These are phyloP conservation scores for Quercus bicolor DNA, from an alignment of 306 rosid species.

Conservation along the genomic window DNA sequence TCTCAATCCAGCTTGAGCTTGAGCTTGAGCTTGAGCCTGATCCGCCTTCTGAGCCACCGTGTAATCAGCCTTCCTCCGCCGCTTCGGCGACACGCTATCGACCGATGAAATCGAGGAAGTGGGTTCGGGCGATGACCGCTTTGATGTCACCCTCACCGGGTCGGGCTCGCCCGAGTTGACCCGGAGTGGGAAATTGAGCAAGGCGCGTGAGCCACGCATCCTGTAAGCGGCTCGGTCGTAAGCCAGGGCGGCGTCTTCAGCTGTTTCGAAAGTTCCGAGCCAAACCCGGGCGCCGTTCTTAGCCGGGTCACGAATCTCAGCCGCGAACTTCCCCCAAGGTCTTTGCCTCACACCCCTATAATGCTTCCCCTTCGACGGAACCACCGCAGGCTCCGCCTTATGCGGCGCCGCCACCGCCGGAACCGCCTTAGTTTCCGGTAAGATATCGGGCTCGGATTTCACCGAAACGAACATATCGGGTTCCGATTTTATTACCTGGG, in stretches of 20 bases:
- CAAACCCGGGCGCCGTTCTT: conserved; percentile 92
- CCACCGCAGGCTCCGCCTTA: conserved; percentile 26
- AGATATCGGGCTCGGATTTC: conserved; percentile 38
- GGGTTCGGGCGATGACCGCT: conserved; percentile 52
- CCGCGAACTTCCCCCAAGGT: conserved; percentile 98
- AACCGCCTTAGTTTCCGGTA: neutral
- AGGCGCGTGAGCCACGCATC: conserved; percentile 85
- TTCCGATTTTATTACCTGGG: conserved; percentile 42
- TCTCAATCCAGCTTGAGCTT: conserved; percentile 13
- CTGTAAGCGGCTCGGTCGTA: conserved; percentile 88
- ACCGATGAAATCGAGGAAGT: conserved; percentile 27
- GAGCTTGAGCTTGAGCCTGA: neutral
- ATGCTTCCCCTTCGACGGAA: conserved; percentile 68
- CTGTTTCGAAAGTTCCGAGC: conserved; percentile 93
- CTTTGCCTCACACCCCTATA: conserved; percentile 86
- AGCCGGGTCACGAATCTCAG: conserved; percentile 93
- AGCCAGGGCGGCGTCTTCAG: conserved; percentile 93
- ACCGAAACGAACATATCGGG: conserved; percentile 25
- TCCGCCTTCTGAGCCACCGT: neutral
- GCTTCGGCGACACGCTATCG: conserved; percentile 40
- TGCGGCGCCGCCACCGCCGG: neutral
- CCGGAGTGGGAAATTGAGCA: conserved; percentile 79
- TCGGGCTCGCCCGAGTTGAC: conserved; percentile 89
- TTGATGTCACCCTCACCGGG: conserved; percentile 67
- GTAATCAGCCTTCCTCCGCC: conserved; percentile 34